phyloP scores from a whole-genome alignment of 345 rosid species.

The Turnera subulata region DNA sequence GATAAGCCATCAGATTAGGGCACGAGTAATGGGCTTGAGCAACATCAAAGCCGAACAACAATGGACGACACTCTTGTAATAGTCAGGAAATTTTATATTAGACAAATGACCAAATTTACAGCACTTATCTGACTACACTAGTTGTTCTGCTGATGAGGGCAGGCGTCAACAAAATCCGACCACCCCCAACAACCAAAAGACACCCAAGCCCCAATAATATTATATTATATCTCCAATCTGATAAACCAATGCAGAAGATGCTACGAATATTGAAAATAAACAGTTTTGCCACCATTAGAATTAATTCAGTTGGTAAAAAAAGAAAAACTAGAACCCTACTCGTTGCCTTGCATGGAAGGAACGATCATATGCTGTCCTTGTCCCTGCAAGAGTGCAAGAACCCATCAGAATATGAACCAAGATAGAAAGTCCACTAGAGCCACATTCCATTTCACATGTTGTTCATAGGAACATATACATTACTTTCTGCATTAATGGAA shows the following conservation, averaged over 20 bases:
- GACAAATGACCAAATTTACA: conserved; percentile 29
- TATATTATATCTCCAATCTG: conserved; percentile 14
- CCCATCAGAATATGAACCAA: not conserved
- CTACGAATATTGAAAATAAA: conserved; percentile 22
- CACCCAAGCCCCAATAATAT: conserved; percentile 10
- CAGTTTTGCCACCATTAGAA: conserved; percentile 20
- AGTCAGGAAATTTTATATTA: conserved; percentile 7
- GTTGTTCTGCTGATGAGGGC: conserved; percentile 16
- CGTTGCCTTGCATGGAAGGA: conserved; percentile 48
- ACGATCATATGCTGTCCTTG: conserved; percentile 48
- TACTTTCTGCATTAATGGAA: no score
- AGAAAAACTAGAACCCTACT: conserved; percentile 21
- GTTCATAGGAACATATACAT: no score
- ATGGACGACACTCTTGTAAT: not conserved
- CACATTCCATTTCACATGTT: no score
- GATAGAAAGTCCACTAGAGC: no score
- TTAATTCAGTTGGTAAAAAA: conserved; percentile 9
- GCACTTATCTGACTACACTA: conserved; percentile 11
- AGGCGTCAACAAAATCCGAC: not conserved
- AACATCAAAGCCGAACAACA: no score
- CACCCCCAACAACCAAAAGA: conserved; percentile 5
- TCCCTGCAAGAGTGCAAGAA: conserved; percentile 30
- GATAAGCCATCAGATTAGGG: no score
- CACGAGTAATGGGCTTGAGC: no score
- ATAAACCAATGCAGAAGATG: conserved; percentile 15